phyloP scores from a whole-genome alignment of 2,329 filamentous ascomycete species.

The Ascochyta viciae-villosae region DNA sequence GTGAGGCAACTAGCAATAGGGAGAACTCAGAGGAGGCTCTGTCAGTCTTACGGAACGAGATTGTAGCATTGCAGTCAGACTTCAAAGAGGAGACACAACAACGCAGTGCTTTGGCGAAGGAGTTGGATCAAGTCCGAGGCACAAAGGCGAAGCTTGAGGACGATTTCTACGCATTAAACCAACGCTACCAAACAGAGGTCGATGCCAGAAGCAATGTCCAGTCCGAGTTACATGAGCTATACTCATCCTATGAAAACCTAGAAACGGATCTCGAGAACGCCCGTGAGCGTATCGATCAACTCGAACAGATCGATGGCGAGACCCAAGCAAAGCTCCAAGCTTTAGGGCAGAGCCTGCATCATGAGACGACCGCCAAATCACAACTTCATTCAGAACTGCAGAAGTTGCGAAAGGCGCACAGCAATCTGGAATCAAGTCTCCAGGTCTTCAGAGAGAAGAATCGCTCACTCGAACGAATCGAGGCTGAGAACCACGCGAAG shows the following conservation, averaged over 20 bases:
- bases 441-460: conserved; percentile 24
- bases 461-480: conserved; percentile 24
- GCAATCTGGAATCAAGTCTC: conserved; percentile 24
- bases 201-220: conserved; percentile 23
- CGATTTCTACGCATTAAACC: conserved; percentile 23
- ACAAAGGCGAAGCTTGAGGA: conserved; percentile 30
- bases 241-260: conserved; percentile 21
- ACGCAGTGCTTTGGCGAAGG: conserved; percentile 23
- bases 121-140: conserved; percentile 31
- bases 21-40: conserved; percentile 33
- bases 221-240: conserved; percentile 31
- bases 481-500: conserved; percentile 24
- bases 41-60: conserved; percentile 22
- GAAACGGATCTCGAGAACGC: conserved; percentile 32
- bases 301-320: conserved; percentile 29
- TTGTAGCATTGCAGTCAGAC: conserved; percentile 25
- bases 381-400: conserved; percentile 13
- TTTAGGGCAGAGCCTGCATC: conserved; percentile 19
- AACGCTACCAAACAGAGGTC: conserved; percentile 22
- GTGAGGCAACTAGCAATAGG: conserved; percentile 28
- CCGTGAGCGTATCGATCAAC: conserved; percentile 23
- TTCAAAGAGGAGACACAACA: conserved; percentile 22
- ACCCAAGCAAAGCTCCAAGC: conserved; percentile 29
- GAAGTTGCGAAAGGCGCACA: conserved; percentile 13
- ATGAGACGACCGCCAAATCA: conserved; percentile 14